Base-by-base conservation (phyloP, 352 stramenopile genomes). In the Thalassiosira livingstoniorum region DNA sequence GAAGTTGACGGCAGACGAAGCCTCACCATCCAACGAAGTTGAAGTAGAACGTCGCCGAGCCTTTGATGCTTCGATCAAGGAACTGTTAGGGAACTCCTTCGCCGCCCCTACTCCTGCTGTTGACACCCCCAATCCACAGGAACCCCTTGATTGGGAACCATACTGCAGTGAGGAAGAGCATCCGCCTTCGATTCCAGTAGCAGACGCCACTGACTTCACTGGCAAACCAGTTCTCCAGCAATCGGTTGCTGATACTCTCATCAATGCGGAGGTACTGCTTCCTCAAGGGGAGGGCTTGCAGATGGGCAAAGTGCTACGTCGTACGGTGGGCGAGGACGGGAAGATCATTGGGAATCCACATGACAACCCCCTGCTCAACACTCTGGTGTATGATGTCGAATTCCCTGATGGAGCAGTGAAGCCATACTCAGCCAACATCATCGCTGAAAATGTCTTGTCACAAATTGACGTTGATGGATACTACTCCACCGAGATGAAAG, bases 351-450 rank as follows among this genome's bases (percentile, higher is more conserved):
- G 75, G 4, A 51, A 0, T 0, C 35, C 25, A 1, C 42, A 72
- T 70, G 43, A 68, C 0, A 77, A 87, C 25, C 78, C 78, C 2
- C 11, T 75, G n/a, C 45, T 82, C 3, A 72, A 83, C 31, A 74
- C 66, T 27, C 4, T 69, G 4, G 0, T 79, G 2, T 76, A 83
- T 42, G 63, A 83, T 15, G 35, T 60, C 15, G 57, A 61, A 23
- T 83, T 87, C 39, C 29, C 37, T 31, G 80, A 87, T 58, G 74
- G 80, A 7, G 42, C 25, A 29, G 53, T 69, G 0, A 64, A 42
- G 32, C 42, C 75, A 13, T 87, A 87, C 37, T 37, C 74, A 18
- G 73, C 66, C 0, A 87, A 87, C 43, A 57, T 80, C 13, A 87
- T 83, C 45, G 75, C 80, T 34, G 63, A 75, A 31, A 83, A 80